Evolutionary conservation across 169 alveolate genomes (phyloP).

Genomic region (Plasmodium fragile): DNA sequence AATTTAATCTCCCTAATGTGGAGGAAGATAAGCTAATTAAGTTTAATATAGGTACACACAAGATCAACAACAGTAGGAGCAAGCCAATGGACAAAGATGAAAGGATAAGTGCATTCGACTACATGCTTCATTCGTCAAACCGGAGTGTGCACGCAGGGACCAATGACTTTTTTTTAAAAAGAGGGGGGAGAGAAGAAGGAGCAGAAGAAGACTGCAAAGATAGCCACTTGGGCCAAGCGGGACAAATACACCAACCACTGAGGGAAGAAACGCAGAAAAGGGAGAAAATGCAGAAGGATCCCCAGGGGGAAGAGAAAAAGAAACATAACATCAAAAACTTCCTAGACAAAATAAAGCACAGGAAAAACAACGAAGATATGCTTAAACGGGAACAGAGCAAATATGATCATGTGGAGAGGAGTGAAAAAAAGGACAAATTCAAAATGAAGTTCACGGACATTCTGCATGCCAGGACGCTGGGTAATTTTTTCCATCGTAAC

Average conservation of each 20-base stretch:
- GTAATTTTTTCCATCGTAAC: slow-evolving; percentile 58
- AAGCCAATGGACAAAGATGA: slow-evolving; percentile 8
- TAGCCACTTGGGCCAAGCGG: not conserved
- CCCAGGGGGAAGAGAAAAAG: slow-evolving; percentile 53
- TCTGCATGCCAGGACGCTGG: slow-evolving; percentile 28
- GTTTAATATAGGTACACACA: slow-evolving; percentile 1
- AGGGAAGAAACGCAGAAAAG: not conserved
- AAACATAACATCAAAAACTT: slow-evolving; percentile 42
- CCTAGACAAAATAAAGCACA: slow-evolving; percentile 61
- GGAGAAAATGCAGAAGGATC: not conserved
- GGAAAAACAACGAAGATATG: slow-evolving; percentile 37
- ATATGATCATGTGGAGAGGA: slow-evolving; percentile 24
- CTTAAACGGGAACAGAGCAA: slow-evolving; percentile 37
- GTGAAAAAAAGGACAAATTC: slow-evolving; percentile 40
- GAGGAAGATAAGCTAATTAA: slow-evolving; percentile 2
- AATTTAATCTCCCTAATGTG: not conserved
- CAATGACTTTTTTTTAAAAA: slow-evolving; percentile 5
- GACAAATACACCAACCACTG: not conserved
- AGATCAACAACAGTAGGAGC: not conserved
- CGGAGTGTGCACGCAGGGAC: not conserved
- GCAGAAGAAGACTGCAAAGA: not conserved
- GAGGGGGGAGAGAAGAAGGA: not conserved
- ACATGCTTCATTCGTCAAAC: not conserved
- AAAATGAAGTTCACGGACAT: slow-evolving; percentile 64
- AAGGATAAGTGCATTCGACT: not conserved